Evolutionary conservation across 2,329 filamentous ascomycete genomes (phyloP), one percentile per base, ranked within the genome.

Genomic region (Aspergillus novoparasiticus): DNA sequence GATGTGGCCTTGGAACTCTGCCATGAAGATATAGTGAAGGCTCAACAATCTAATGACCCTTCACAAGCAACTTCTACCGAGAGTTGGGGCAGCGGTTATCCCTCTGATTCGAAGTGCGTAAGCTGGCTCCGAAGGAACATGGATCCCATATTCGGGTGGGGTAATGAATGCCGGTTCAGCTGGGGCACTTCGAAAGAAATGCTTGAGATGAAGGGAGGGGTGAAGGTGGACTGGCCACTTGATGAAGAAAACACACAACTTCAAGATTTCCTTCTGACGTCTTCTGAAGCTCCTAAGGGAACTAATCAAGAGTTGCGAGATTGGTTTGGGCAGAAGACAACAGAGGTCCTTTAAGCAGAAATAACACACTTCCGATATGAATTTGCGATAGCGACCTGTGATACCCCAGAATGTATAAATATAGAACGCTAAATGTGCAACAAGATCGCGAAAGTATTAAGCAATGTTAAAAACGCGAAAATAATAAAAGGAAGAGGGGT

Each of bases 161-260:
- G 94, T 0, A 86, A 86, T 28, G 94, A 98, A 79, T 96, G 93
- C 75, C 85, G 95, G 5, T 98, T 97, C 74, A 97, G 93, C 73
- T 99, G 95, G 95, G 91, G 91, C 0, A 98, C 95, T 0, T 91
- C 91, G 2, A 97, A 96, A 80, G 94, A 98, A 73, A 86, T 98
- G 87, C 81, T 99, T 4, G 94, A 97, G 69, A 81, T 83, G n/a
- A 93, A 91, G 76, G 83, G 82, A 28, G 87, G 86, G 4, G 84
- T 90, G 59, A 89, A 86, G 74, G 90, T 96, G 0, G 93, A 96
- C 53, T 98, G 94, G 94, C 92, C 93, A 0, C 83, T 81, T 14
- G 87, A 89, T 6, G 90, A 93, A 23, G 89, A 92, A 39, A 87
- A 90, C 59, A 86, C 83, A 73, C 87, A 87, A 61, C 76, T 97